Evolutionary conservation across 1,284 basidiomycete species (phyloP).

Genomic region (Leccinum ponderosum): DNA sequence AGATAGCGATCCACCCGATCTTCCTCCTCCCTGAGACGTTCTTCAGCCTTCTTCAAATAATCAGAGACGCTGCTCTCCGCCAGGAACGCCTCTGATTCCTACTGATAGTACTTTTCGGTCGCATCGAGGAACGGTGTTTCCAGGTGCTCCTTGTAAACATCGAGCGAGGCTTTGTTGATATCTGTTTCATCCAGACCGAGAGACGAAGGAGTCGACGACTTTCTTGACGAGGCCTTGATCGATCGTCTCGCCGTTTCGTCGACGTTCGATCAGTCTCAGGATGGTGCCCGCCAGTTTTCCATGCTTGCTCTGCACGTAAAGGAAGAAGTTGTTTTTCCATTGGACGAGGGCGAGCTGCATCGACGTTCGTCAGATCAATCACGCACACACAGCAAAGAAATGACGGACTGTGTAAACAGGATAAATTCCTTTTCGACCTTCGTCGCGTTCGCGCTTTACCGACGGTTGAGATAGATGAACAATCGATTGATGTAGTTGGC

Average conservation of each 20-base stretch:
- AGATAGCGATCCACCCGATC: constrained; percentile 95
- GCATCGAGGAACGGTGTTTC: constrained; percentile 87
- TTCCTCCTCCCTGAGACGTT: constrained; percentile 91
- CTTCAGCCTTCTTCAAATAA: constrained; percentile 96
- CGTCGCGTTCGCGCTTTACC: constrained; percentile 98
- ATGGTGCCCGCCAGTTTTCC: constrained; percentile 87
- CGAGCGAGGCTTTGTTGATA: constrained; percentile 89
- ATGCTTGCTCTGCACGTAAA: constrained; percentile 80
- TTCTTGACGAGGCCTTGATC: constrained; percentile 95
- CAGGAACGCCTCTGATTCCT: constrained; percentile 90
- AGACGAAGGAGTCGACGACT: constrained; percentile 96
- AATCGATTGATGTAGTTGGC: constrained; percentile 95
- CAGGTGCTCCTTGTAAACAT: constrained; percentile 95
- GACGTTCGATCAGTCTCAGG: constrained; percentile 87
- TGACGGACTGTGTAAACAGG: constrained; percentile 90
- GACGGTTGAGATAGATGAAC: constrained; percentile 96
- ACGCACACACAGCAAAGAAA: not conserved
- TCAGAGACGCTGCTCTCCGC: constrained; percentile 91
- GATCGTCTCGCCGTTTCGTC: constrained; percentile 93
- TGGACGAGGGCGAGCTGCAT: constrained; percentile 88
- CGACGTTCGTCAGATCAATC: constrained; percentile 6
- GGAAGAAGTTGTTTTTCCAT: constrained; percentile 94
- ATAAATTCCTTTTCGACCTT: constrained; percentile 95
- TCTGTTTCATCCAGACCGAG: constrained; percentile 92
- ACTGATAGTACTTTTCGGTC: constrained; percentile 90